These are phyloP conservation scores for Amanita polypyramis DNA, from an alignment of 768 basidiomycete genomes.

Conservation along the genomic window DNA sequence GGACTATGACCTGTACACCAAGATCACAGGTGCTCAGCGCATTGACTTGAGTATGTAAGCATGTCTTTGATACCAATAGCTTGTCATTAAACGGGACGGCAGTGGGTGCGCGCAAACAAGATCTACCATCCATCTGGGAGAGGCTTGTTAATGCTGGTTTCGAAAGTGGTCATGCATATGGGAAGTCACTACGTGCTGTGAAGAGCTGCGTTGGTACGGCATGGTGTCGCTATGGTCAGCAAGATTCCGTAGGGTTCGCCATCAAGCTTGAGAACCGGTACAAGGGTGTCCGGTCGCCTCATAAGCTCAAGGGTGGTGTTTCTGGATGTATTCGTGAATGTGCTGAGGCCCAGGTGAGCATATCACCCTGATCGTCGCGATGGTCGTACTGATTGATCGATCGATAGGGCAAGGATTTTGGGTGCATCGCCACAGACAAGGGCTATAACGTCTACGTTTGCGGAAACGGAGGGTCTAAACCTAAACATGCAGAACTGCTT, in stretches of 20 bases:
- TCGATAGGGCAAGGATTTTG: slow-evolving; percentile 41
- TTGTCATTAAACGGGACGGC: neutral
- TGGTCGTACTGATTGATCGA: neutral
- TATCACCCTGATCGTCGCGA: neutral
- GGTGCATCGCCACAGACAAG: slow-evolving; percentile 67
- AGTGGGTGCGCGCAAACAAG: slow-evolving; percentile 47
- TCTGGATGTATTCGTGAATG: slow-evolving; percentile 69
- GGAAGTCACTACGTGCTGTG: slow-evolving; percentile 59
- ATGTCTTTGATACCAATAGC: neutral
- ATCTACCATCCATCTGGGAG: slow-evolving; percentile 60
- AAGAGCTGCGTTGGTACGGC: slow-evolving; percentile 70
- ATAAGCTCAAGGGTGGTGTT: slow-evolving; percentile 71
- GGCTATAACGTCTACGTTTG: slow-evolving; percentile 74
- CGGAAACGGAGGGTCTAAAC: slow-evolving; percentile 59
- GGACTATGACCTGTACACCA: slow-evolving; percentile 59
- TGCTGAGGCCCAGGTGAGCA: slow-evolving; percentile 51
- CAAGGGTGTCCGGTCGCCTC: slow-evolving; percentile 57
- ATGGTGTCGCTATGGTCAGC: slow-evolving; percentile 64
- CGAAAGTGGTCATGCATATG: slow-evolving; percentile 71
- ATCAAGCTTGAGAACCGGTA: slow-evolving; percentile 65
- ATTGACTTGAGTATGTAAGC: slow-evolving; percentile 2
- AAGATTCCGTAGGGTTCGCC: slow-evolving; percentile 68
- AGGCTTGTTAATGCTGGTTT: slow-evolving; percentile 56
- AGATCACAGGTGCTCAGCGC: slow-evolving; percentile 18
- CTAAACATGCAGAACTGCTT: slow-evolving; percentile 54